These are phyloP conservation scores for Lanmaoa rubissima DNA, from an alignment of 768 basidiomycete genomes.

Conservation along the genomic window DNA sequence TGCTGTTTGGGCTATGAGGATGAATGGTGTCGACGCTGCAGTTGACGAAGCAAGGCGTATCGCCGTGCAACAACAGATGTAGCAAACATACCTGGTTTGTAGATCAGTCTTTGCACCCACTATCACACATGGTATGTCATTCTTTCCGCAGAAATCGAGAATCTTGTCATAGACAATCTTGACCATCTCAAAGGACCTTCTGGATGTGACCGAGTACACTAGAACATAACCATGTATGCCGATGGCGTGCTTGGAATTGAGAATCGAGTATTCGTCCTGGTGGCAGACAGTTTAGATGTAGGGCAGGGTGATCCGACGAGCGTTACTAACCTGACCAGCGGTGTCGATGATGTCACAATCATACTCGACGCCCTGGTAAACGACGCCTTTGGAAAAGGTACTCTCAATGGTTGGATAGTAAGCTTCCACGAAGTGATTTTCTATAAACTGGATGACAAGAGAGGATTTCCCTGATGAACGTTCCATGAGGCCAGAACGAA, in stretches of 20 bases:
- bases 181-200: constrained; percentile 93
- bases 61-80: constrained; percentile 6
- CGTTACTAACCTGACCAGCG: constrained; percentile 80
- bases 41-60: constrained; percentile 9
- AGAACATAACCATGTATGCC: constrained; percentile 97
- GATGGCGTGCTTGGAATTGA: constrained; percentile 91
- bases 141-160: constrained; percentile 78
- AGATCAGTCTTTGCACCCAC: constrained; percentile 93
- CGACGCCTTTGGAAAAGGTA: constrained; percentile 81
- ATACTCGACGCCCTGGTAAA: constrained; percentile 86
- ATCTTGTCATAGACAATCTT: constrained; percentile 94
- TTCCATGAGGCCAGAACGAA: constrained; percentile 15
- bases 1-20: constrained; percentile 41
- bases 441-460: constrained; percentile 88
- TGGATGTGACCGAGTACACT: constrained; percentile 90
- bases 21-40: constrained; percentile 20
- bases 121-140: constrained; percentile 87
- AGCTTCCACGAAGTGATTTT: constrained; percentile 85
- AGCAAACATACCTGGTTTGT: constrained; percentile 57
- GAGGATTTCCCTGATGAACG: constrained; percentile 84
- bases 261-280: constrained; percentile 90
- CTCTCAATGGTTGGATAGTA: constrained; percentile 97
- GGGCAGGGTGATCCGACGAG: neutral
- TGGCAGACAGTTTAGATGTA: constrained; percentile 3
- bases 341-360: constrained; percentile 98